Evolutionary conservation across 192 early-diverging fungal genomes (phyloP), one percentile per base, ranked within the genome.

Genomic region (Geosiphon pyriformis): DNA sequence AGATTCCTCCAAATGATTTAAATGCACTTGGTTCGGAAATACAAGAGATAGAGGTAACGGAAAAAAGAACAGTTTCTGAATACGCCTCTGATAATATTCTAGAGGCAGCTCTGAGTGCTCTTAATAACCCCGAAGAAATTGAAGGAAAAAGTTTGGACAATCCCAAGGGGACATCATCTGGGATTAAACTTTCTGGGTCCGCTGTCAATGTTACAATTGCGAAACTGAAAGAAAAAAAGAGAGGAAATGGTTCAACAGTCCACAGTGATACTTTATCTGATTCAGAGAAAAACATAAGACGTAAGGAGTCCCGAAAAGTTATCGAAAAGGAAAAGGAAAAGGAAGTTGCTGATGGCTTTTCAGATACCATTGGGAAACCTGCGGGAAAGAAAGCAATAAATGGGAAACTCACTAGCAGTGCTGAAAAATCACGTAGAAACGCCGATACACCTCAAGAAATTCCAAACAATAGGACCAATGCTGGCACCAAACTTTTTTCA

Each of bases 171-270:
- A 29, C 25, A 34, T 25, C 32, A 55, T 37, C 64, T n/a, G 51
- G 55, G 34, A 65, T 72, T 34, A 78, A 74, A 62, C 56, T 78
- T 20, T 73, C 73, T 47, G 76, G 76, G 22, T 55, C 76, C 4
- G 70, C 71, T 29, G 74, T 78, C 22, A 78, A 78, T 35, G 73
- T 70, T 23, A 67, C 76, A 10, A 78, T 78, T 49, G 73, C 76
- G 0, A 78, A 75, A 58, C 55, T 78, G 23, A 78, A 78, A 49
- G 76, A 78, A 57, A 78, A 75, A 70, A 72, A 73, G 37, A 70
- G 71, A 30, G 63, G 53, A 35, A 63, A 64, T 29, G 23, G 26
- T 32, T 55, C 34, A 2, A 22, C 27, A n/a, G 37, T 46, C 29
- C 60, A 62, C 12, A 65, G 18, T 48, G 63, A 61, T 18, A 49